Evolutionary conservation across 176 grass and related monocot species (phyloP), one percentile per base, ranked within the genome.

Genomic region (Phoenix dactylifera): DNA sequence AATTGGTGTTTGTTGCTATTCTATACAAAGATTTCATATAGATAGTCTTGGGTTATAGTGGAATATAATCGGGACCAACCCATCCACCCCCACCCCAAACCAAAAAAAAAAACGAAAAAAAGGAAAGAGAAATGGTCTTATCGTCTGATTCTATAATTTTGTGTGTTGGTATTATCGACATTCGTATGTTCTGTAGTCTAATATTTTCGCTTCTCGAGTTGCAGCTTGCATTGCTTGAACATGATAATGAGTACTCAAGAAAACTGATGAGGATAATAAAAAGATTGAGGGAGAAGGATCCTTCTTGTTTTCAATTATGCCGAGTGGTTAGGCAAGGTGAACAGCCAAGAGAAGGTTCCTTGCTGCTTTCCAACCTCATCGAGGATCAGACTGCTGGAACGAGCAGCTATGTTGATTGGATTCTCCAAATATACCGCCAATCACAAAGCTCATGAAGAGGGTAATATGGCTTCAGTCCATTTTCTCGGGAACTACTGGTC

Each of bases 401-500:
- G 17, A 77, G 79, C 49, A 78, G 88, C 53, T 99, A 89, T 10
- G 68, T 86, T 5, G 92, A 97, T 69, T 99, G 94, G 88, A 76
- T 99, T 74, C 66, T 93, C 57, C 94, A 91, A 67, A 80, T 91
- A 60, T 75, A 85, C 59, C 84, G 87, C 44, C 92, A 97, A 82
- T 89, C 83, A 7, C 87, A 97, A 16, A 79, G 84, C 71, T 97
- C 35, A 44, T 44, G 35, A 44, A 12, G 35, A 44, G 2, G 10
- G 6, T 44, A 44, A 44, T 44, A 44, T 44, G 35, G 35, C 35
- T 44, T 44, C 35, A 44, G 35, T 14, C 35, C 0, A 44, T 9
- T 9, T 44, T 44, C 12, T 10, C 2, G 35, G 12, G 9, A 12
- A 7, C 35, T 44, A 44, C 35, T 14, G 35, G 35, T 44, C 35